Conservation (phyloP, 805 yeast genomes). For the Schwanniomyces vanrijiae region DNA sequence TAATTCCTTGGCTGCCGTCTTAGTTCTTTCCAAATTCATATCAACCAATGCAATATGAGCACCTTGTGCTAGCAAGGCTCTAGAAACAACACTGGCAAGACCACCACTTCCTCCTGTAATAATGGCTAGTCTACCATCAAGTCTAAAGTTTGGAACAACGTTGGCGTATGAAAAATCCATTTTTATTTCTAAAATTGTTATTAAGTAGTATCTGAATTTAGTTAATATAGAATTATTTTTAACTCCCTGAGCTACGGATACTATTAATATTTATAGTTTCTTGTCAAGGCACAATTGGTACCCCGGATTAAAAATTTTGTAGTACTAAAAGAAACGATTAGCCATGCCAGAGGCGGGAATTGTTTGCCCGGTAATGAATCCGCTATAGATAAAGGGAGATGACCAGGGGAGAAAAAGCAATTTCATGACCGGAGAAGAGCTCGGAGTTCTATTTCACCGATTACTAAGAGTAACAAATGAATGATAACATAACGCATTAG, state of each 20-base stretch:
- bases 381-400: neutral
- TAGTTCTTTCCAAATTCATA: constrained; percentile 58
- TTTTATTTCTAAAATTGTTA: neutral
- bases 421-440: neutral
- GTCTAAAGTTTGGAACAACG: constrained; percentile 62
- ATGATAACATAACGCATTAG: neutral
- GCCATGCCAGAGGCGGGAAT: constrained; percentile 1
- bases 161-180: constrained; percentile 40
- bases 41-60: constrained; percentile 75
- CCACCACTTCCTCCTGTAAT: constrained; percentile 87
- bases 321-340: neutral
- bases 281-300: neutral
- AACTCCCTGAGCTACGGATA: neutral
- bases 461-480: neutral
- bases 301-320: constrained; percentile 1
- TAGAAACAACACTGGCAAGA: constrained; percentile 60
- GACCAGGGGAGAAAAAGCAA: constrained; percentile 1
- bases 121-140: constrained; percentile 69
- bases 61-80: constrained; percentile 73
- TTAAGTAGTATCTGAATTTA: neutral
- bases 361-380: constrained; percentile 1
- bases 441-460: neutral
- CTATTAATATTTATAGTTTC: neutral
- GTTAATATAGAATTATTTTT: neutral
- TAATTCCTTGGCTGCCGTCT: constrained; percentile 53